Conservation (phyloP, 2,329 filamentous ascomycete genomes). For the Pseudogymnoascus sp. region DNA sequence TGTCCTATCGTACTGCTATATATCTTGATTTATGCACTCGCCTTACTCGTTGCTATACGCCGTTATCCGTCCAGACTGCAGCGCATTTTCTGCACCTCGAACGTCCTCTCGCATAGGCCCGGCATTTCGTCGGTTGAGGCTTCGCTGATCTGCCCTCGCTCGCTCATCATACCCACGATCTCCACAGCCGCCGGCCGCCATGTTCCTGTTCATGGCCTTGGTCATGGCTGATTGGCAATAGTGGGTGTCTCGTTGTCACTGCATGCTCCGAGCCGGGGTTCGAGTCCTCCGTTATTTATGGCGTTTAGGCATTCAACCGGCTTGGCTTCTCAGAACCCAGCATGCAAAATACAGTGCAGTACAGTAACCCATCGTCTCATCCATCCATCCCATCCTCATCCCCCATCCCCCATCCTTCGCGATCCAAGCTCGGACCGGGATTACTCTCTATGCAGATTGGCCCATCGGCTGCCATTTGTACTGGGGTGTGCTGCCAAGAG, state of each 20-base stretch:
- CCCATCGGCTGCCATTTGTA: background rate
- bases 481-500: background rate
- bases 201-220: background rate
- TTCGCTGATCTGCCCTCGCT: background rate
- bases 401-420: background rate
- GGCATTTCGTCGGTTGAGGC: background rate
- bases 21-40: background rate
- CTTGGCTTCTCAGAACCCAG: background rate
- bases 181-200: background rate
- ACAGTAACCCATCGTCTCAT: background rate
- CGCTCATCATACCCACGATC: background rate
- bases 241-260: background rate
- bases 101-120: background rate
- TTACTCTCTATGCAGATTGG: background rate
- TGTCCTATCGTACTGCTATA: background rate
- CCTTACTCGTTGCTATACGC: background rate
- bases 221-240: background rate
- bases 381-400: background rate
- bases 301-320: conserved; percentile 4
- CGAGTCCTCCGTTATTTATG: background rate
- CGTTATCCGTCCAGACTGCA: background rate
- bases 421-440: background rate
- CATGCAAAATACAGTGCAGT: background rate
- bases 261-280: background rate
- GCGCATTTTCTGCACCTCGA: background rate